These are phyloP conservation scores for Plicaturopsis crispa DNA, from an alignment of 768 basidiomycete genomes.

Conservation along the genomic window DNA sequence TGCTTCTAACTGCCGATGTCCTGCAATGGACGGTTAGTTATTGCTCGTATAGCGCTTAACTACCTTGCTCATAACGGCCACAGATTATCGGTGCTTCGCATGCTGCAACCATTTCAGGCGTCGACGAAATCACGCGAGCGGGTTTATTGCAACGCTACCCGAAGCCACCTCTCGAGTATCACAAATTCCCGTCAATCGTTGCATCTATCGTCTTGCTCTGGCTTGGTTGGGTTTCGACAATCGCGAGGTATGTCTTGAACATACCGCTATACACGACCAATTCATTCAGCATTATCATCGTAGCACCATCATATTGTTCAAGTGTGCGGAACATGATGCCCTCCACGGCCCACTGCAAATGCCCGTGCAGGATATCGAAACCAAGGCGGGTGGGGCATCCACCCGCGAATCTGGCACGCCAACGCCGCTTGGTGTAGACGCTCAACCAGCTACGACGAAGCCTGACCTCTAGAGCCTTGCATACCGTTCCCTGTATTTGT, in stretches of 20 bases:
- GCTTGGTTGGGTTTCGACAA: constrained; percentile 15
- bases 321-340: constrained; percentile 7
- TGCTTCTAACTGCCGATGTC: constrained; percentile 20
- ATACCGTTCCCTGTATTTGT: no score
- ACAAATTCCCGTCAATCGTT: constrained; percentile 21
- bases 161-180: constrained; percentile 24
- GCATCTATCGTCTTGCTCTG: constrained; percentile 22
- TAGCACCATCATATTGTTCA: constrained; percentile 11
- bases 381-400: no score
- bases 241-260: constrained; percentile 15
- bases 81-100: constrained; percentile 22
- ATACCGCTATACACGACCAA: not conserved
- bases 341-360: constrained; percentile 6
- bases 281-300: not conserved
- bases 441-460: no score
- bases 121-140: constrained; percentile 8
- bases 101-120: constrained; percentile 19
- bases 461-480: no score
- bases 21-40: constrained; percentile 24
- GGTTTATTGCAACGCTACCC: constrained; percentile 15
- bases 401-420: no score
- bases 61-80: not conserved
- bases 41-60: not conserved
- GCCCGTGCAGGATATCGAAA: no score
- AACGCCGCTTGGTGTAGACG: no score